Evolutionary conservation across 2,329 filamentous ascomycete genomes (phyloP).

Genomic region (Paecilomyces fulvus): DNA sequence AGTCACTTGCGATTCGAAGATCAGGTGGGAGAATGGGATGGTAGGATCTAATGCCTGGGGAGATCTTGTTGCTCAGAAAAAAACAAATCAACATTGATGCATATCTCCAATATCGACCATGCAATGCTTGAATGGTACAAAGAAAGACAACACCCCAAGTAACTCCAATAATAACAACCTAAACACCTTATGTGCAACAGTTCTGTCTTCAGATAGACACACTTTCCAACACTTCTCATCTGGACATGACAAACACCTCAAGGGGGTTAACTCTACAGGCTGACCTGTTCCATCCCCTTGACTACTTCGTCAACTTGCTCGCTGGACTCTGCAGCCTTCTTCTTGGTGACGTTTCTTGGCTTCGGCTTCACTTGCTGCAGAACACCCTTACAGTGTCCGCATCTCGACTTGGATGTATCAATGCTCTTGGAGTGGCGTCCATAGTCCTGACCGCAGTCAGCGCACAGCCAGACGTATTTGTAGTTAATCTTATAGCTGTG

Average conservation of each 20-base stretch:
- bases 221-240: background rate
- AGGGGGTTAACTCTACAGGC: background rate
- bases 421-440: constrained; percentile 83
- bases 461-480: constrained; percentile 83
- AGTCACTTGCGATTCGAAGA: background rate
- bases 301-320: background rate
- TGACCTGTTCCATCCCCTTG: background rate
- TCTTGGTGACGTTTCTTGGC: constrained; percentile 45
- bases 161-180: background rate
- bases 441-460: constrained; percentile 59
- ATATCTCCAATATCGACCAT: background rate
- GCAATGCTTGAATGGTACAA: background rate
- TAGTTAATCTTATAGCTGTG: constrained; percentile 86
- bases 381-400: constrained; percentile 63
- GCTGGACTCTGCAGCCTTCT: constrained; percentile 12
- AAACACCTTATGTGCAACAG: background rate
- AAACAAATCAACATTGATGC: background rate
- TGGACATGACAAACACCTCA: background rate
- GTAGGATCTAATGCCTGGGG: background rate
- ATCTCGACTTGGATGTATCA: constrained; percentile 61
- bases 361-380: constrained; percentile 73
- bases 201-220: background rate
- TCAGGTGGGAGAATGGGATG: background rate
- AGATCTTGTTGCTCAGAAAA: background rate
- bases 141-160: background rate